phyloP scores from a whole-genome alignment of 106 monocot species.

The Alisma plantagoaquatica region DNA sequence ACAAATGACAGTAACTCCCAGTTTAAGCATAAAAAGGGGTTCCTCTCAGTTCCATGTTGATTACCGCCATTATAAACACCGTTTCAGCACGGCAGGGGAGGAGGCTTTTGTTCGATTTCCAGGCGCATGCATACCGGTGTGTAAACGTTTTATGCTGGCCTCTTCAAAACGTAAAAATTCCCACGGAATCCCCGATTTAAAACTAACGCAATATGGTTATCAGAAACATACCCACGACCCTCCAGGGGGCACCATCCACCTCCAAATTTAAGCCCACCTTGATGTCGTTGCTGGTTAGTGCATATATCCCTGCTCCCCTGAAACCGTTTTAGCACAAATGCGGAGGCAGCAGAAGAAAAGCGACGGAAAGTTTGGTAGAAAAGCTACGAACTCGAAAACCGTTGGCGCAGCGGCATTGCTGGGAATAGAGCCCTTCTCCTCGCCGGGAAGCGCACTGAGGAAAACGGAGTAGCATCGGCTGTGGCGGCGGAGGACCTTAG shows the following conservation, averaged over 20 bases:
- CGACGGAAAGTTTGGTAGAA: background rate
- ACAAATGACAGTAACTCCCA: too few relatives aligned
- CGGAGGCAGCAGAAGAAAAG: background rate
- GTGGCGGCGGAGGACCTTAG: conserved; percentile 12
- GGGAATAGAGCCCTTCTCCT: too few relatives aligned
- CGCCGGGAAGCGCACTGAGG: conserved; percentile 26
- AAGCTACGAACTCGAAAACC: background rate
- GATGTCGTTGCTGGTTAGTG: conserved; percentile 90
- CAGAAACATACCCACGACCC: conserved; percentile 78
- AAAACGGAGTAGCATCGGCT: conserved; percentile 35
- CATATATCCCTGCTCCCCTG: conserved; percentile 46
- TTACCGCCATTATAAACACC: too few relatives aligned
- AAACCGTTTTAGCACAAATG: background rate
- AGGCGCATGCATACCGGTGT: too few relatives aligned
- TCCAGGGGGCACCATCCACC: conserved; percentile 89
- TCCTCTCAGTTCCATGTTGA: too few relatives aligned
- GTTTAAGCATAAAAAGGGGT: too few relatives aligned
- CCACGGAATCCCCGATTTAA: too few relatives aligned
- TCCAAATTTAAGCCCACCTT: conserved; percentile 86
- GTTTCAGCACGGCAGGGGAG: too few relatives aligned
- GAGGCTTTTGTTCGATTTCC: too few relatives aligned
- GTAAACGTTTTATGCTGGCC: too few relatives aligned
- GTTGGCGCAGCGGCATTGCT: background rate
- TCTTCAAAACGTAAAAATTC: too few relatives aligned
- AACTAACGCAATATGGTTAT: too few relatives aligned